These are phyloP conservation scores for Plasmodium vivax DNA, from an alignment of 169 alveolate species.

Conservation along the genomic window DNA sequence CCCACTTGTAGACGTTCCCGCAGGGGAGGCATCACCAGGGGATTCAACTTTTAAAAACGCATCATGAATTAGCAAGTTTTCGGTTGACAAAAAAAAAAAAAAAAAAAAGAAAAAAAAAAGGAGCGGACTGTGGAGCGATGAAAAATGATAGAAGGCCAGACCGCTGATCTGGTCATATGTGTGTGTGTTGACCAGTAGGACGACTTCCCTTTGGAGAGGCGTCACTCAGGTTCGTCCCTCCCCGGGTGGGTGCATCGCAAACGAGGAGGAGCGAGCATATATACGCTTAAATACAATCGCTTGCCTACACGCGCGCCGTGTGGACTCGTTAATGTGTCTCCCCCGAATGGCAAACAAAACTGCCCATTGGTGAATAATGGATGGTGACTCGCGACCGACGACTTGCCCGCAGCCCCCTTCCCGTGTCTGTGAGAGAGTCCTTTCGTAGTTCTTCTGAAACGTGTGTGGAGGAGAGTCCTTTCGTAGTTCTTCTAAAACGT, in stretches of 20 bases:
- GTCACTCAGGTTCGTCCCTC: not conserved
- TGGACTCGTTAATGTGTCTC: not conserved
- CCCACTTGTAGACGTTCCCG: not conserved
- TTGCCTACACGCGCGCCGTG: not conserved
- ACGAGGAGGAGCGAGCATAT: too few species aligned
- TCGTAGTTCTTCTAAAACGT: too few species aligned
- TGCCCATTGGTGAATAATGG: not conserved
- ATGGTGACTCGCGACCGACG: not conserved
- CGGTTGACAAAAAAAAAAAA: not conserved
- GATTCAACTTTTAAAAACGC: not conserved
- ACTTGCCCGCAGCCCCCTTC: not conserved
- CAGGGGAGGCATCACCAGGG: not conserved
- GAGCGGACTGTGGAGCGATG: not conserved
- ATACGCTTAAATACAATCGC: not conserved
- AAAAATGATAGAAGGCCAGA: not conserved
- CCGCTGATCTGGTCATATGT: not conserved
- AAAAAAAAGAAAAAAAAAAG: not conserved
- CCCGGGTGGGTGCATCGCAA: not conserved
- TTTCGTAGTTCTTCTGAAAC: too few species aligned
- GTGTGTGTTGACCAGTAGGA: not conserved
- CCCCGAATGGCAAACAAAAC: not conserved
- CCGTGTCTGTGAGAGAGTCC: too few species aligned
- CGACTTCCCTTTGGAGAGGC: not conserved
- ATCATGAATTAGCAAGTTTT: not conserved
- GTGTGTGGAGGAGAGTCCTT: too few species aligned